Conservation (phyloP, 441 rosid species). For the Brassica hybrid region DNA sequence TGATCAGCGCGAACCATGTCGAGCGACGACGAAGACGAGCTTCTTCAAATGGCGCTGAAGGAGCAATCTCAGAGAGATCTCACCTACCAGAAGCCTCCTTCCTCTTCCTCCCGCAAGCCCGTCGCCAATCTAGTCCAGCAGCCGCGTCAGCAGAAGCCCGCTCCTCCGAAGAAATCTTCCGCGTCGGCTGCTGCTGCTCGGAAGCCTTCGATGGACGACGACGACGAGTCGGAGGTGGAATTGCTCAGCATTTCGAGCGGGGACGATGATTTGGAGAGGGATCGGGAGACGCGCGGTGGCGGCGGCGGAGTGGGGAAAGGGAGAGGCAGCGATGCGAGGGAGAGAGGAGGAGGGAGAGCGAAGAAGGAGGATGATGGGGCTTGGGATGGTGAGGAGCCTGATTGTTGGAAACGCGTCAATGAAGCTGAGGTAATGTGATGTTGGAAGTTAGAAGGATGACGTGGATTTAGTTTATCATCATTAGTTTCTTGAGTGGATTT, state of each 20-base stretch:
- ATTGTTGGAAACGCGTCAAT: constrained; percentile 92
- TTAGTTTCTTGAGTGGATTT: constrained; percentile 14
- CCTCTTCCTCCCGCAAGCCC: constrained; percentile 67
- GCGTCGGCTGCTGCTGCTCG: constrained; percentile 33
- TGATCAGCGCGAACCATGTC: constrained; percentile 58
- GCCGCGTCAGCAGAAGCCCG: constrained; percentile 41
- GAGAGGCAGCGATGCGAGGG: constrained; percentile 60
- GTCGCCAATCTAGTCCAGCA: constrained; percentile 83
- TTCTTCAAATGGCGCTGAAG: constrained; percentile 94
- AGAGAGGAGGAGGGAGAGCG: constrained; percentile 43
- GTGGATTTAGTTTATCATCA: neutral
- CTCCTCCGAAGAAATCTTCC: constrained; percentile 49
- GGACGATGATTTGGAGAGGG: constrained; percentile 74
- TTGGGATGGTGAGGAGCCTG: constrained; percentile 96
- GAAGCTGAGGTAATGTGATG: constrained; percentile 71
- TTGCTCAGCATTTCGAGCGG: constrained; percentile 98
- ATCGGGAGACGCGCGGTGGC: constrained; percentile 40
- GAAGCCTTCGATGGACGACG: constrained; percentile 63
- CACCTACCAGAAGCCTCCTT: constrained; percentile 68
- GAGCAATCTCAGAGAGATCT: constrained; percentile 87
- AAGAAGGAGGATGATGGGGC: constrained; percentile 64
- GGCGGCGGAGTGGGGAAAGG: constrained; percentile 46
- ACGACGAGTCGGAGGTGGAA: constrained; percentile 97
- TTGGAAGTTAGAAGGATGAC: neutral
- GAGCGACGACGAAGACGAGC: constrained; percentile 94